Conservation (phyloP, 805 yeast species). For the Yamadazyma kitorensis region DNA sequence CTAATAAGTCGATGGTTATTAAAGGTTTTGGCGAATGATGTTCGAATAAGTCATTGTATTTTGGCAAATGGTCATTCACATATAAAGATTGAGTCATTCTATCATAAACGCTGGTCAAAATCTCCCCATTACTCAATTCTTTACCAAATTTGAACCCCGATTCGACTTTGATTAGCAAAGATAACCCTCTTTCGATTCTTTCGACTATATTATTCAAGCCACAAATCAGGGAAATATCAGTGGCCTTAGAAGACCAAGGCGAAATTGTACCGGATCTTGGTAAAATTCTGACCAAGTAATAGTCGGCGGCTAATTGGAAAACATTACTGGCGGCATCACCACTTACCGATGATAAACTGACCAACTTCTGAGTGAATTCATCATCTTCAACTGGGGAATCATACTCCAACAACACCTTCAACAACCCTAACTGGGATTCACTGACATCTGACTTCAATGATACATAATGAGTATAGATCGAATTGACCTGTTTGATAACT, state of each 20-base stretch:
- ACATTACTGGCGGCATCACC: conserved; percentile 22
- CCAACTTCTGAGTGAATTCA: conserved; percentile 36
- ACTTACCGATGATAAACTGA: conserved; percentile 23
- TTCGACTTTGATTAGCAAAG: conserved; percentile 67
- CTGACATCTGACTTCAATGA: conserved; percentile 47
- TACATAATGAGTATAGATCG: conserved; percentile 80
- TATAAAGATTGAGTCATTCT: conserved; percentile 88
- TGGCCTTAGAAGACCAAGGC: conserved; percentile 99
- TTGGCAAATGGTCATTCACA: conserved; percentile 57
- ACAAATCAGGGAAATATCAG: conserved; percentile 87
- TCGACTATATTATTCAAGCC: conserved; percentile 70
- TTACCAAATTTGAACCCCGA: conserved; percentile 31
- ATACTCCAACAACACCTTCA: conserved; percentile 67
- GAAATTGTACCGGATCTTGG: conserved; percentile 97
- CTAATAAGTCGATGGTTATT: conserved; percentile 64
- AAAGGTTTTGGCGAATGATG: conserved; percentile 82
- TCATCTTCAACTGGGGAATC: conserved; percentile 66
- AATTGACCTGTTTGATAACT: conserved; percentile 65
- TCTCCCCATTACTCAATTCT: conserved; percentile 45
- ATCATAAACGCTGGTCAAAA: conserved; percentile 76
- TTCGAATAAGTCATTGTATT: conserved; percentile 67
- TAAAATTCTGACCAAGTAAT: conserved; percentile 64
- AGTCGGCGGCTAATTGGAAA: conserved; percentile 11
- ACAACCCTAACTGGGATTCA: conserved; percentile 42
- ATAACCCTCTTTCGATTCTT: conserved; percentile 88